Base-by-base conservation (phyloP, 192 early-diverging fungal species). In the Mortierella antarctica region DNA sequence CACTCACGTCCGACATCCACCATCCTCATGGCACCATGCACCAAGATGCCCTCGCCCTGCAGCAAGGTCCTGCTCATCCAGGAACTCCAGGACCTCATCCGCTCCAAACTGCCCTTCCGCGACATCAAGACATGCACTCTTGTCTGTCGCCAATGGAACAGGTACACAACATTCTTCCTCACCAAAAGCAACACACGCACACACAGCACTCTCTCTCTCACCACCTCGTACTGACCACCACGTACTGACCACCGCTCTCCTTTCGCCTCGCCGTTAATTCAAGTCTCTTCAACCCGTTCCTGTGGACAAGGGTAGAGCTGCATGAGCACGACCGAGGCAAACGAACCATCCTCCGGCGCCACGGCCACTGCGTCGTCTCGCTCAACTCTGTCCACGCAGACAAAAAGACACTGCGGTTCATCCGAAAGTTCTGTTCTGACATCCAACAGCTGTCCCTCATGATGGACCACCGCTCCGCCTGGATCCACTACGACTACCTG, bases 101-200 rank as follows among this genome's bases (percentile, higher is more conserved):
- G 58, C 20, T 3, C 48, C 31, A 45, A 23, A 7, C 17, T 58
- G 7, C 39, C 3, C 1, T 53, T 53, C 41, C 49, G 40, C 15
- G 63, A 65, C 50, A 23, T 65, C 5, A 65, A 65, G n/a, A 53
- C 63, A 15, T 65, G 63, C 51, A 53, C 63, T 2, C 67, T 70
- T 47, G 67, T 70, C 48, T 70, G 67, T 20, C 67, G 49, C 5
- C 57, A 70, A 31, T 70, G 67, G 67, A 52, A 70, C 17, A 70
- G 67, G 67, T 70, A 44, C 57, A 9, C 18, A 11, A 50, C 31
- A 31, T 31, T 3, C 31, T 31, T 31, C 31, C 31, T 31, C 31
- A 31, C 31, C 31, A 31, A 31, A 31, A 31, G 31, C 31, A 31
- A 31, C 31, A 31, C 31, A 31, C 31, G 3, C 31, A 31, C 31